Conservation (phyloP, 192 early-diverging fungal genomes). For the Lobulomyces angularis region DNA sequence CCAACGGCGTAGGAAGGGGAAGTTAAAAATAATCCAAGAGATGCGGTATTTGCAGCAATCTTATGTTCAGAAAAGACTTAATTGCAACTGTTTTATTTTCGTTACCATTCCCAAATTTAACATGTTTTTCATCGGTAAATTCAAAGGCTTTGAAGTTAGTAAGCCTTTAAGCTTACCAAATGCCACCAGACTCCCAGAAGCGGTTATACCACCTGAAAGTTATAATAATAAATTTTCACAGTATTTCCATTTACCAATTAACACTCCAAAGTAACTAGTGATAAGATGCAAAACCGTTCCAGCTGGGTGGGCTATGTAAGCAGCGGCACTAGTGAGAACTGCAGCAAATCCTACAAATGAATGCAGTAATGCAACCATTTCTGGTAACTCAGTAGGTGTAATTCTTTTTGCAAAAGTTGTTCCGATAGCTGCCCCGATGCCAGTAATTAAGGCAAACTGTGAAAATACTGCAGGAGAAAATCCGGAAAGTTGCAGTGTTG, state of each 20-base stretch:
- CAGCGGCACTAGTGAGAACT: constrained; percentile 15
- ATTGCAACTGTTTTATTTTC: constrained; percentile 11
- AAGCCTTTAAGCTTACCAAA: constrained; percentile 18
- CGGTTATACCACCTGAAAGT: no score
- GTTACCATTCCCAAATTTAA: constrained; percentile 14
- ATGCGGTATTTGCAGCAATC: no score
- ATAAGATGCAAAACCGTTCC: constrained; percentile 7
- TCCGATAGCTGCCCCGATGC: constrained; percentile 13
- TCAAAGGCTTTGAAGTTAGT: constrained; percentile 12
- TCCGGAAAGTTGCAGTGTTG: constrained; percentile 8
- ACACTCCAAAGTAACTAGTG: constrained; percentile 17
- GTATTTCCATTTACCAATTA: constrained; percentile 15
- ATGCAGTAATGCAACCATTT: constrained; percentile 21
- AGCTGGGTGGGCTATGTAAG: constrained; percentile 14
- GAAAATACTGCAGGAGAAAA: constrained; percentile 15
- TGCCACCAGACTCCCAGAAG: no score
- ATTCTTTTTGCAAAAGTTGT: constrained; percentile 10
- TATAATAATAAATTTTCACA: neutral
- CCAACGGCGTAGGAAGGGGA: constrained; percentile 5
- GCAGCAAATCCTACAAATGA: constrained; percentile 19
- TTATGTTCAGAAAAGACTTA: constrained; percentile 11
- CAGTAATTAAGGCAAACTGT: constrained; percentile 17
- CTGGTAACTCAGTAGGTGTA: constrained; percentile 20
- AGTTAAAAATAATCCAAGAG: no score
- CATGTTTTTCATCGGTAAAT: constrained; percentile 19